A percentile compares a stretch with the other conserved stretches of the same genome.
Conservation (phyloP, 2,329 filamentous ascomycete genomes). For the Byssoonygena ceratinophila region DNA sequence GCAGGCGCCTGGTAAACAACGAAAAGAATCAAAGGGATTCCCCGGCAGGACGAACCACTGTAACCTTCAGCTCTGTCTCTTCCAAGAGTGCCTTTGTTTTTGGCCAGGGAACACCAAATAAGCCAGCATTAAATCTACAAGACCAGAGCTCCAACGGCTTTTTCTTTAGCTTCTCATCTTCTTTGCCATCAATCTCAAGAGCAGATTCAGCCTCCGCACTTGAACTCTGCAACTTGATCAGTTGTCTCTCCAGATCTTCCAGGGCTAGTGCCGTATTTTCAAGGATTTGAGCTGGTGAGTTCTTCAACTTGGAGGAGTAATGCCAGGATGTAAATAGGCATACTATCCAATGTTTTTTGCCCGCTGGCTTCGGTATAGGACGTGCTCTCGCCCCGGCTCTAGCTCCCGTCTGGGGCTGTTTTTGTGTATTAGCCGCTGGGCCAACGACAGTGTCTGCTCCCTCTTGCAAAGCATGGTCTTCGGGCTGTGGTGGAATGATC, state of each 20-base stretch:
- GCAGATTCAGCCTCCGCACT: conserved; percentile 16
- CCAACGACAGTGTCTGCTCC: not conserved
- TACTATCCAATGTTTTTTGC: conserved; percentile 44
- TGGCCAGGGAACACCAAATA: conserved; percentile 48
- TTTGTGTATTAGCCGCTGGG: conserved; percentile 1
- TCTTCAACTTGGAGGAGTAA: conserved; percentile 37
- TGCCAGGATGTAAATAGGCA: conserved; percentile 48
- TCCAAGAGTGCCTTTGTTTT: conserved; percentile 39
- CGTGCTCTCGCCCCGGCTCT: not conserved
- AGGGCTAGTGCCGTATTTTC: conserved; percentile 42
- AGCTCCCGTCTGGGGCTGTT: not conserved
- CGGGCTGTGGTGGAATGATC: conserved; percentile 43
- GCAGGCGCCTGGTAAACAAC: too few species aligned
- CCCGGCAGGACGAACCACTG: conserved; percentile 25
- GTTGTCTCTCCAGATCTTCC: conserved; percentile 37
- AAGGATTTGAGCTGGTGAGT: conserved; percentile 37
- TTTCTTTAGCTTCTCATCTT: conserved; percentile 2
- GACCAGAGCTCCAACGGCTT: conserved; percentile 35
- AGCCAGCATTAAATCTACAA: conserved; percentile 48
- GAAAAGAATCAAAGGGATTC: conserved; percentile 12
- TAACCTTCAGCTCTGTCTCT: conserved; percentile 27
- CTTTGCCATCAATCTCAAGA: conserved; percentile 13
- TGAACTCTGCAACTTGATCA: conserved; percentile 22
- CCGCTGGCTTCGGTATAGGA: conserved; percentile 3
- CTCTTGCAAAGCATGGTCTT: conserved; percentile 19